A percentile compares a stretch with the other conserved stretches of the same genome.
Evolutionary conservation across 331 rosid species (phyloP).

Genomic region (Telfairia occidentalis): DNA sequence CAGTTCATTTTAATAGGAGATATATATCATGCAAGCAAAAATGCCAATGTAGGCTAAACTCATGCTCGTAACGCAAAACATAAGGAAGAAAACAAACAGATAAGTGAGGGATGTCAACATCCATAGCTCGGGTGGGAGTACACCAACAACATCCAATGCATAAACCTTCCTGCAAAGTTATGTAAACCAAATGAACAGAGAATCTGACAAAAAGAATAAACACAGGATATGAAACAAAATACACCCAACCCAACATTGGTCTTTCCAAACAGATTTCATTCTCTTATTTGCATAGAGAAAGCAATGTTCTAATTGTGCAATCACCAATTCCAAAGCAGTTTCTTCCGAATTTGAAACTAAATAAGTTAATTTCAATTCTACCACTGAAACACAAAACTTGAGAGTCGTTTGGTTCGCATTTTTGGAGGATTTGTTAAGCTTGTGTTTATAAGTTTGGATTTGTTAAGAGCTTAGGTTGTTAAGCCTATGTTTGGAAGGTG

Average conservation of each 20-base stretch:
- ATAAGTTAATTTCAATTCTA: no score
- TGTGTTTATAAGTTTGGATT: no score
- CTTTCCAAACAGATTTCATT: background rate
- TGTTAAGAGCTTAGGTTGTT: no score
- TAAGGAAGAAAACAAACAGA: slow-evolving; percentile 33
- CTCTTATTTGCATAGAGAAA: no score
- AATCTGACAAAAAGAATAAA: no score
- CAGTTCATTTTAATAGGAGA: background rate
- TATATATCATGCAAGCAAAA: background rate
- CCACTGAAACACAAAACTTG: no score
- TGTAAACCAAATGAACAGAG: background rate
- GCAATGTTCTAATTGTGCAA: no score
- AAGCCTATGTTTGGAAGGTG: no score
- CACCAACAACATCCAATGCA: slow-evolving; percentile 27
- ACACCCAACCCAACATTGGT: no score
- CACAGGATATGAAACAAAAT: background rate
- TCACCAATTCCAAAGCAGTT: background rate
- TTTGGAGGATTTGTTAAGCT: no score
- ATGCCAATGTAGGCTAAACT: background rate
- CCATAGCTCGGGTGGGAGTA: slow-evolving; percentile 58
- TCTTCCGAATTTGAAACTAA: background rate
- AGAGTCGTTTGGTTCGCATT: no score
- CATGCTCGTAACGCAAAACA: background rate
- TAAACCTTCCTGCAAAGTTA: slow-evolving; percentile 39
- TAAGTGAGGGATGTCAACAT: slow-evolving; percentile 40